These are phyloP conservation scores for Tarenaya hassleriana DNA, from an alignment of 345 rosid species.

Conservation along the genomic window DNA sequence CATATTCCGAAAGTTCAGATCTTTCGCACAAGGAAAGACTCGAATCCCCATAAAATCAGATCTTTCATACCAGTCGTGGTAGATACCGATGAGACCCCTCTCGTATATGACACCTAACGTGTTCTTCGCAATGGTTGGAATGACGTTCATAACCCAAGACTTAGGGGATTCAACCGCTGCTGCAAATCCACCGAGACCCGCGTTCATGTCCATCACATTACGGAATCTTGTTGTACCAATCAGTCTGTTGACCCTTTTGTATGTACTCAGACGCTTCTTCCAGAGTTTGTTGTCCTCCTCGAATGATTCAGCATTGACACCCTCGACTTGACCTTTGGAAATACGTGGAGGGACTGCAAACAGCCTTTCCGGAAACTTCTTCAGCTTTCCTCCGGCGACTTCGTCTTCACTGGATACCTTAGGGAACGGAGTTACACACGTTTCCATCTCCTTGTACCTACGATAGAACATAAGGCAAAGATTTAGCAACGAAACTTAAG, in stretches of 20 bases:
- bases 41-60: background rate
- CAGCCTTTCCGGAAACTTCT: conserved; percentile 89
- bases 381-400: conserved; percentile 77
- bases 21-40: no score
- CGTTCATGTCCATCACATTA: conserved; percentile 95
- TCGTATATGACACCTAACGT: conserved; percentile 81
- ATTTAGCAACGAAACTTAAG: no score
- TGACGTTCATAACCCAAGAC: conserved; percentile 96
- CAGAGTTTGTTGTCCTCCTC: conserved; percentile 61
- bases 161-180: conserved; percentile 86
- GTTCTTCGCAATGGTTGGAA: conserved; percentile 68
- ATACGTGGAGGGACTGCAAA: conserved; percentile 71
- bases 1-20: no score
- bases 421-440: conserved; percentile 69
- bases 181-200: conserved; percentile 90
- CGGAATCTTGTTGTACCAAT: conserved; percentile 76
- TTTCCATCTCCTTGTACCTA: conserved; percentile 76
- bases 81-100: conserved; percentile 87
- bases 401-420: conserved; percentile 51
- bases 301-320: conserved; percentile 50
- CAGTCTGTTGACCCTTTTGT: conserved; percentile 64
- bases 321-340: conserved; percentile 51
- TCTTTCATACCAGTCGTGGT: conserved; percentile 69
- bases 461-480: no score
- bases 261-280: conserved; percentile 65